phyloP scores from a whole-genome alignment of 352 stramenopile species.

The Globisporangium radiosum region DNA sequence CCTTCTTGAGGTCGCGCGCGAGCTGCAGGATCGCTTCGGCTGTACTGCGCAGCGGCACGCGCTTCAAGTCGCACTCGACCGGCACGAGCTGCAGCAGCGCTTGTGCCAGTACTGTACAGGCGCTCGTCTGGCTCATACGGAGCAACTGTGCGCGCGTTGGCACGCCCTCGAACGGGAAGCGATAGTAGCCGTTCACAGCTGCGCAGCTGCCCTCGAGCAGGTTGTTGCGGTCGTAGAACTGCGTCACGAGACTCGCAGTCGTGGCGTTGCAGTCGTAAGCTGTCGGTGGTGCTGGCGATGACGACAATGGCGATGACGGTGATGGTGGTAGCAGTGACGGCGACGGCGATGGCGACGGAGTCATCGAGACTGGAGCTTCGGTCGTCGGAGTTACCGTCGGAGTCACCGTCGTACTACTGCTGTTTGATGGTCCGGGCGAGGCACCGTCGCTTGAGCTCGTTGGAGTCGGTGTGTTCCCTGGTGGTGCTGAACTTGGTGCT shows the following conservation, averaged over 20 bases:
- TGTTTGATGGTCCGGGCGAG: background rate
- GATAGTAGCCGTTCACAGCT: conserved; percentile 12
- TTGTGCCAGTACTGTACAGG: conserved; percentile 13
- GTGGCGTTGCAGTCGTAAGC: conserved; percentile 7
- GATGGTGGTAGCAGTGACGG: background rate
- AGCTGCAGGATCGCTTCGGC: conserved; percentile 14
- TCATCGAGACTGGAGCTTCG: background rate
- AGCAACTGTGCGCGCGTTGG: conserved; percentile 14
- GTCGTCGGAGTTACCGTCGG: background rate
- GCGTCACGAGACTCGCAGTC: conserved; percentile 7
- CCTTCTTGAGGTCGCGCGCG: conserved; percentile 5
- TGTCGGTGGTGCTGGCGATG: background rate
- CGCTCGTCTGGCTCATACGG: conserved; percentile 12
- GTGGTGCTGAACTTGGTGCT: background rate
- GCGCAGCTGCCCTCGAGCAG: conserved; percentile 14
- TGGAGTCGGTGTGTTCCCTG: background rate
- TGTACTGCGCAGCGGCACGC: conserved; percentile 14
- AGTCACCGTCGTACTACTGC: background rate
- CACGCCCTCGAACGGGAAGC: conserved; percentile 18
- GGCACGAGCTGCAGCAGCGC: conserved; percentile 12
- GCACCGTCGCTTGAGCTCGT: background rate
- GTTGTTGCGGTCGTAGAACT: conserved; percentile 18
- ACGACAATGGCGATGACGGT: background rate
- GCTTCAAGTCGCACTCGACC: conserved; percentile 13
- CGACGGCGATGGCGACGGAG: background rate